Evolutionary conservation across 495 filamentous ascomycete genomes (phyloP).

Genomic region (Elasticomyces elasticus): DNA sequence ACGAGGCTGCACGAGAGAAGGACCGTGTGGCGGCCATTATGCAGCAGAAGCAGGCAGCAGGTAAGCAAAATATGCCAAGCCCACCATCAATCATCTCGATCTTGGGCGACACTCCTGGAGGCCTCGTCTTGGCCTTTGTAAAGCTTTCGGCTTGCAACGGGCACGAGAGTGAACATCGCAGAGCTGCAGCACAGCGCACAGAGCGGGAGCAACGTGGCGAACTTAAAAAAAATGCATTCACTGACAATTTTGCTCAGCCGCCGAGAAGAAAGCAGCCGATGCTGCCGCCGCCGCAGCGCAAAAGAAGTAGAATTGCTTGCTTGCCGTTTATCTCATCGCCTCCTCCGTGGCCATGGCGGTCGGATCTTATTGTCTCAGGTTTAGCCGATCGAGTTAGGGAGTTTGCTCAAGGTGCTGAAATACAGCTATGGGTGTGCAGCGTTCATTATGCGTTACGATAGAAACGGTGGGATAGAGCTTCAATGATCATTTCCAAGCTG

Average conservation of each 20-base stretch:
- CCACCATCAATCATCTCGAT: neutral
- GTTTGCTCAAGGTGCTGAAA: neutral
- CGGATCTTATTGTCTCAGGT: too few relatives aligned
- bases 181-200: too few relatives aligned
- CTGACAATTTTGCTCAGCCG: neutral
- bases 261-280: constrained; percentile 1
- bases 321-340: too few relatives aligned
- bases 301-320: neutral
- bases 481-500: too few relatives aligned
- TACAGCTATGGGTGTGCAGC: neutral
- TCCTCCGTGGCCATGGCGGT: too few relatives aligned
- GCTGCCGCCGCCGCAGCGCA: neutral
- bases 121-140: too few relatives aligned
- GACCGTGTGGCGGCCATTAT: constrained; percentile 73
- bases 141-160: too few relatives aligned
- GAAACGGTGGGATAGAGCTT: too few relatives aligned
- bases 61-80: constrained; percentile 36
- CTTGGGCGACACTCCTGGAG: too few relatives aligned
- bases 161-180: too few relatives aligned
- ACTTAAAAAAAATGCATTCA: too few relatives aligned
- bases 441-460: neutral
- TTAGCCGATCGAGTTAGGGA: neutral
- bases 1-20: constrained; percentile 60
- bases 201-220: too few relatives aligned
- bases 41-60: constrained; percentile 79